Evolutionary conservation across 352 stramenopile species (phyloP).

Genomic region (Blastocystis sp.): DNA sequence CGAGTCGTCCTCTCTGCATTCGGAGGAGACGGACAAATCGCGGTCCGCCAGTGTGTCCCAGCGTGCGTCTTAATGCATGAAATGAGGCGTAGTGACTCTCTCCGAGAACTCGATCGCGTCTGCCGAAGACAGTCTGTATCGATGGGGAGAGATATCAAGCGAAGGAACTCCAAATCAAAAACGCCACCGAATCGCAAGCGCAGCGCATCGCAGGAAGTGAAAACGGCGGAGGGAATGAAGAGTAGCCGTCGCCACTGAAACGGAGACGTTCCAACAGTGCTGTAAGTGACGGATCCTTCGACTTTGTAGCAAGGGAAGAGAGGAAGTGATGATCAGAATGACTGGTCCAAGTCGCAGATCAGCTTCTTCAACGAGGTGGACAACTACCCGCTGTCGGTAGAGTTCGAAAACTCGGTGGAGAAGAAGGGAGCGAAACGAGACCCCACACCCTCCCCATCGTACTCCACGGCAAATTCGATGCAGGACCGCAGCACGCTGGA

Average conservation of each 20-base stretch:
- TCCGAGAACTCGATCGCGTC: conserved; percentile 32
- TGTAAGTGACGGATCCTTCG: not conserved
- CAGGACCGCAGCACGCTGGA: conserved; percentile 33
- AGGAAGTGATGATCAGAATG: conserved; percentile 12
- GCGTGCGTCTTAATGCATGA: not conserved
- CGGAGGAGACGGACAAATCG: not conserved
- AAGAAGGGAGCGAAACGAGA: not conserved
- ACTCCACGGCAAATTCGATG: not conserved
- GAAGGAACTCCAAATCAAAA: too few species aligned
- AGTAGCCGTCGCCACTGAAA: not conserved
- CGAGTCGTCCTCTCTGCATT: conserved; percentile 22
- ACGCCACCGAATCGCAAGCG: too few species aligned
- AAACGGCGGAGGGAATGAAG: not conserved
- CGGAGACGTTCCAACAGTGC: not conserved
- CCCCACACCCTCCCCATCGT: not conserved
- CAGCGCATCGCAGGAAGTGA: too few species aligned
- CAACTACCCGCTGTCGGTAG: conserved; percentile 55
- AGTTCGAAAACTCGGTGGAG: conserved; percentile 49
- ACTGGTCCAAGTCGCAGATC: conserved; percentile 63
- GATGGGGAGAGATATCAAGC: not conserved
- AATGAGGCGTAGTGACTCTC: not conserved
- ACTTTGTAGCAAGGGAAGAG: conserved; percentile 18
- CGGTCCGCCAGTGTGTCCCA: not conserved
- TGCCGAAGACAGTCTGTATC: conserved; percentile 50
- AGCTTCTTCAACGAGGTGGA: conserved; percentile 66